These are phyloP conservation scores for Pythium oligandrum DNA, from an alignment of 352 stramenopile genomes.

Conservation along the genomic window DNA sequence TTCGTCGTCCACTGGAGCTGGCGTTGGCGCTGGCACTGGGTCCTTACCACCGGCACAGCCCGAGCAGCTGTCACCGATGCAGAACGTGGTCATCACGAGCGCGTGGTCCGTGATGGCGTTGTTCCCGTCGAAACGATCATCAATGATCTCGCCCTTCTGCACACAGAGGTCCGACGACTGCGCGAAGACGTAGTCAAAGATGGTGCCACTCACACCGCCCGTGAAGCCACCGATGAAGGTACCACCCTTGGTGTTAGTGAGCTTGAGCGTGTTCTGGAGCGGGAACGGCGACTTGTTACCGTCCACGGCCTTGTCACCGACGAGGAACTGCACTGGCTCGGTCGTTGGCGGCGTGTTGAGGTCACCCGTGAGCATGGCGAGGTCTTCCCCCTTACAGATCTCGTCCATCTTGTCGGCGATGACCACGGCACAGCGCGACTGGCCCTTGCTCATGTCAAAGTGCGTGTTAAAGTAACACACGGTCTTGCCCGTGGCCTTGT, in stretches of 20 bases:
- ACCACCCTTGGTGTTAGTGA: slow-evolving; percentile 4
- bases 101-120: slow-evolving; percentile 16
- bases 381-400: slow-evolving; percentile 12
- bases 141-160: slow-evolving; percentile 10
- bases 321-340: slow-evolving; percentile 6
- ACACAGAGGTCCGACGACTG: slow-evolving; percentile 7
- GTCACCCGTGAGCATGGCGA: slow-evolving; percentile 16
- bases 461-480: slow-evolving; percentile 24
- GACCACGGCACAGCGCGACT: slow-evolving; percentile 7
- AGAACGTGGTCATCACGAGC: slow-evolving; percentile 14
- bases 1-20: too few species aligned
- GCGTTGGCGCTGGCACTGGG: too few species aligned
- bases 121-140: slow-evolving; percentile 11
- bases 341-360: slow-evolving; percentile 8
- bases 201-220: slow-evolving; percentile 5
- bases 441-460: slow-evolving; percentile 15
- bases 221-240: slow-evolving; percentile 21
- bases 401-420: slow-evolving; percentile 11
- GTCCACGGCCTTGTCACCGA: slow-evolving; percentile 1
- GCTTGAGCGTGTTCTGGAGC: slow-evolving; percentile 10
- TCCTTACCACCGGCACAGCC: not conserved
- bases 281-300: slow-evolving; percentile 7
- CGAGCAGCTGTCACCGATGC: slow-evolving; percentile 6
- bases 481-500: slow-evolving; percentile 6
- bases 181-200: slow-evolving; percentile 17